Evolutionary conservation across 2,329 filamentous ascomycete species (phyloP).

Genomic region (Acephala macrosclerotiorum): DNA sequence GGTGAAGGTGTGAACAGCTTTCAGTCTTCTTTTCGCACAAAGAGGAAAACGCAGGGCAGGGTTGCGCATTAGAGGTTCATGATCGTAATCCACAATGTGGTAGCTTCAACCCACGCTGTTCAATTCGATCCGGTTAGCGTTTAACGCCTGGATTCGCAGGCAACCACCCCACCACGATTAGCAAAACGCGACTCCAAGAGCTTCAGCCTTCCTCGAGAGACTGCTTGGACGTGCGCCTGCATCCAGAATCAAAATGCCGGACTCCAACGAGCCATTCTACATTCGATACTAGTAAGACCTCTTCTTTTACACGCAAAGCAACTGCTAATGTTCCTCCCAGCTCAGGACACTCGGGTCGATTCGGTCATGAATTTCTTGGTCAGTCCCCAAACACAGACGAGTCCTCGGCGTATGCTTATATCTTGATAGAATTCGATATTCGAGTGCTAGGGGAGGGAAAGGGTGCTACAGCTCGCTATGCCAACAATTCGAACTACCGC

Average conservation of each 20-base stretch:
- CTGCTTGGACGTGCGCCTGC: neutral
- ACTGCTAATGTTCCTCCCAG: slow-evolving; percentile 55
- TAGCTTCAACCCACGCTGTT: slow-evolving; percentile 32
- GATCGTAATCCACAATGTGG: slow-evolving; percentile 26
- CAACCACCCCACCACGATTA: slow-evolving; percentile 9
- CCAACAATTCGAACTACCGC: slow-evolving; percentile 99
- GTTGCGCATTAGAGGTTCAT: slow-evolving; percentile 41
- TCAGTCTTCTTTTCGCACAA: slow-evolving; percentile 30
- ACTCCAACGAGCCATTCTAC: slow-evolving; percentile 81
- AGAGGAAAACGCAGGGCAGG: slow-evolving; percentile 27
- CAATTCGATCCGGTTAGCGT: slow-evolving; percentile 31
- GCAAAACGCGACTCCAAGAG: slow-evolving; percentile 16
- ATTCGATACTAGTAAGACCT: slow-evolving; percentile 90
- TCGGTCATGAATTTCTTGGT: slow-evolving; percentile 98
- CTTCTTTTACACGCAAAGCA: slow-evolving; percentile 8
- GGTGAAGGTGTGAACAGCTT: slow-evolving; percentile 17
- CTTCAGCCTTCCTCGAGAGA: slow-evolving; percentile 35
- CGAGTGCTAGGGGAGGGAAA: slow-evolving; percentile 90
- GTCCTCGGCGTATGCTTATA: slow-evolving; percentile 28
- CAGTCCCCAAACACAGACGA: slow-evolving; percentile 35
- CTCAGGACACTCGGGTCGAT: slow-evolving; percentile 95
- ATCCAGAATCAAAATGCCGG: slow-evolving; percentile 39
- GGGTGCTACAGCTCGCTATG: slow-evolving; percentile 93
- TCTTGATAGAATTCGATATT: slow-evolving; percentile 87
- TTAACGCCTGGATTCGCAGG: slow-evolving; percentile 27